phyloP scores from a whole-genome alignment of 176 grass and related monocot species.

The Poa annua region DNA sequence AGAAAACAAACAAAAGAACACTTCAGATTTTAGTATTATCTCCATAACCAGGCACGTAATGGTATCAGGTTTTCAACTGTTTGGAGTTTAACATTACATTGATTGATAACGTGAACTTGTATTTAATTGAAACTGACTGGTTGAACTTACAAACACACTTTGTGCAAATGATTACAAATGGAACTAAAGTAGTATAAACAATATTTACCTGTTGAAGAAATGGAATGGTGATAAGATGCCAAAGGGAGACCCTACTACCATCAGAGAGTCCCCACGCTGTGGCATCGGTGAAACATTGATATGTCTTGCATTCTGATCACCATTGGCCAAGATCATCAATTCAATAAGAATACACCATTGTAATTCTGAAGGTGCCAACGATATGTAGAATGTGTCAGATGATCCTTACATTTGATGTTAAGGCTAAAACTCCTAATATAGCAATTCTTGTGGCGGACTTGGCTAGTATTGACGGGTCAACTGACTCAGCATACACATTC shows the following conservation, averaged over 20 bases:
- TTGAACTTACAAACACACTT: constrained; percentile 22
- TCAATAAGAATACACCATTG: constrained; percentile 25
- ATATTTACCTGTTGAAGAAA: constrained; percentile 89
- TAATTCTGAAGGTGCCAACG: constrained; percentile 38
- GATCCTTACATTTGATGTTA: constrained; percentile 54
- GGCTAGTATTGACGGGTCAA: constrained; percentile 45
- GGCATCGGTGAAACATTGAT: constrained; percentile 60
- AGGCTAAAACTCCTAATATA: constrained; percentile 70
- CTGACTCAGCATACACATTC: constrained; percentile 49
- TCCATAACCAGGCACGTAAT: not conserved
- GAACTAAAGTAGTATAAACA: constrained; percentile 31
- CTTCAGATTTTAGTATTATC: not conserved
- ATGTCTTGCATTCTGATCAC: constrained; percentile 56
- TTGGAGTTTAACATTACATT: constrained; percentile 2
- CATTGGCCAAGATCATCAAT: constrained; percentile 31
- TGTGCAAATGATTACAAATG: not conserved
- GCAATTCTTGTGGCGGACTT: constrained; percentile 83
- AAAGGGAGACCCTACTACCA: constrained; percentile 86
- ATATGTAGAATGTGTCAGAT: constrained; percentile 28
- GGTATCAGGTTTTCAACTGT: constrained; percentile 3
- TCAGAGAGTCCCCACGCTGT: constrained; percentile 71
- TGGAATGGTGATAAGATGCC: constrained; percentile 79
- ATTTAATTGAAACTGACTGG: not conserved
- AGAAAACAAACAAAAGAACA: constrained; percentile 11
- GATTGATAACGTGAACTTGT: constrained; percentile 3